Conservation (phyloP, 108 stramenopile species). For the Conticribra weissflogii region DNA sequence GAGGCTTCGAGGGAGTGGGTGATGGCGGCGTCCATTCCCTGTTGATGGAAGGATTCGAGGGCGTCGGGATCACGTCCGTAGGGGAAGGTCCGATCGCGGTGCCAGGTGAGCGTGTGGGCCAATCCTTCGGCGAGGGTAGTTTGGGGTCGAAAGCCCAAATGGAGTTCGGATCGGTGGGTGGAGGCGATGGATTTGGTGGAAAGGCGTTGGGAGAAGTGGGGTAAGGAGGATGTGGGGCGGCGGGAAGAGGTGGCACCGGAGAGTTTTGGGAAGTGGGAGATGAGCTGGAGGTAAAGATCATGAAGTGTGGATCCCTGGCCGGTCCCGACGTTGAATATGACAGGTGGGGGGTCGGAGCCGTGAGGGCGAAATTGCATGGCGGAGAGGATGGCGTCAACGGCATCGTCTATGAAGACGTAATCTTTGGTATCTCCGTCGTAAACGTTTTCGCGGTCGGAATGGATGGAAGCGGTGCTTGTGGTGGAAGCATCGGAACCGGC, state of each 20-base stretch:
- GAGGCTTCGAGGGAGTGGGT: slow-evolving; percentile 12
- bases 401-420: slow-evolving; percentile 89
- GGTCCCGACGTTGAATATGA: slow-evolving; percentile 81
- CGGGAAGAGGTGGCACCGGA: not conserved
- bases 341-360: slow-evolving; percentile 31
- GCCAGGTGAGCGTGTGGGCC: slow-evolving; percentile 69
- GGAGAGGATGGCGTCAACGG: slow-evolving; percentile 80
- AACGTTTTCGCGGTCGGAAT: no score
- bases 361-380: slow-evolving; percentile 77
- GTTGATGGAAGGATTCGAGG: slow-evolving; percentile 17
- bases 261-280: slow-evolving; percentile 48
- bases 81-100: slow-evolving; percentile 74
- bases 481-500: not conserved
- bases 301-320: slow-evolving; percentile 58
- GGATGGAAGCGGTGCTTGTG: no score
- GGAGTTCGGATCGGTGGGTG: slow-evolving; percentile 54
- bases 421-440: slow-evolving; percentile 54
- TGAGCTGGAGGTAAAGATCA: slow-evolving; percentile 53
- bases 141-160: slow-evolving; percentile 70
- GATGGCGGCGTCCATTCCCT: slow-evolving; percentile 17
- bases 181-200: slow-evolving; percentile 52
- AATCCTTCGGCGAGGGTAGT: slow-evolving; percentile 66
- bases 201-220: slow-evolving; percentile 5
- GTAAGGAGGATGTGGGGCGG: not conserved
- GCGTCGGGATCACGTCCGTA: slow-evolving; percentile 51